A percentile compares a stretch with the other conserved stretches of the same genome.
Evolutionary conservation across 164 flowering plant species (phyloP).

Genomic region (Tetracentron sinense): DNA sequence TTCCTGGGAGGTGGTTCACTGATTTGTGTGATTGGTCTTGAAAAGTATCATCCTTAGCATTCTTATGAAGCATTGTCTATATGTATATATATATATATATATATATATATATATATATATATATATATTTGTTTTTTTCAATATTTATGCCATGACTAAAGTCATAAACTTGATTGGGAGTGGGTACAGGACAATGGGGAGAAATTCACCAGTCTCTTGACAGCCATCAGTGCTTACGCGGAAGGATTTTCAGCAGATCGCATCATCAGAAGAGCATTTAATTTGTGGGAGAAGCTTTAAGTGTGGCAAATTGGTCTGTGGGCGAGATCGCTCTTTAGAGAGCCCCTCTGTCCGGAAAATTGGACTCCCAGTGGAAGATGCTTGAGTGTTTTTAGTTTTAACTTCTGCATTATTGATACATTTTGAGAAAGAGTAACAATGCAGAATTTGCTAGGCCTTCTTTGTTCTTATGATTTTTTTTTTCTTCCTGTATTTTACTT

Average conservation of each 20-base stretch:
- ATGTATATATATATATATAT: too few species aligned
- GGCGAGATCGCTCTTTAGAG: background rate
- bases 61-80: background rate
- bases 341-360: too few species aligned
- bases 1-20: background rate
- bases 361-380: too few species aligned
- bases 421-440: too few species aligned
- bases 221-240: constrained; percentile 88
- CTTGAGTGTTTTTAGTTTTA: too few species aligned
- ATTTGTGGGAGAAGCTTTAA: constrained; percentile 71
- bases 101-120: too few species aligned
- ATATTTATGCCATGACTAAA: background rate
- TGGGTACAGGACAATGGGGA: constrained; percentile 73
- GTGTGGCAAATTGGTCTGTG: background rate
- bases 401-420: too few species aligned
- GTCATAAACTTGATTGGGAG: background rate
- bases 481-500: too few species aligned
- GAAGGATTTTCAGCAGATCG: constrained; percentile 90
- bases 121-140: too few species aligned
- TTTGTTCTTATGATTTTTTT: too few species aligned
- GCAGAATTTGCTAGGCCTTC: too few species aligned
- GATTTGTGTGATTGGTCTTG: background rate
- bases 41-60: background rate
- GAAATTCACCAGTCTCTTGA: constrained; percentile 72
- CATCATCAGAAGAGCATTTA: constrained; percentile 62